Percentiles rank a stretch among this genome's conserved stretches.
phyloP scores from a whole-genome alignment of 208 protist genomes.

The Trypanosomatidae sp. region DNA sequence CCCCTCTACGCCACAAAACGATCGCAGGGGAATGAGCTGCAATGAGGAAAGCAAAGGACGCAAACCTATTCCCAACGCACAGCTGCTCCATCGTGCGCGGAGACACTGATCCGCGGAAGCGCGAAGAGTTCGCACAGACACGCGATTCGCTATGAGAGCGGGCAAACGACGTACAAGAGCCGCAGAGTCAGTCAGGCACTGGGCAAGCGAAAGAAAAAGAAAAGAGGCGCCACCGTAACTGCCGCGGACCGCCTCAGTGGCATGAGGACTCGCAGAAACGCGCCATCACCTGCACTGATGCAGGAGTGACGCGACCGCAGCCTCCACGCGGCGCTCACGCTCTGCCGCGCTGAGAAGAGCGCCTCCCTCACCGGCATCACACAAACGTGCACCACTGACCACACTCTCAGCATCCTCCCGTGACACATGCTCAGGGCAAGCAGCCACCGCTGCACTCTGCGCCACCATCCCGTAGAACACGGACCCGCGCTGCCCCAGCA shows the following conservation, averaged over 20 bases:
- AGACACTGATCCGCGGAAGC: too few species aligned
- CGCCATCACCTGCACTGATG: slow-evolving; percentile 13
- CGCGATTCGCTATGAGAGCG: background rate
- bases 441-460: slow-evolving; percentile 17
- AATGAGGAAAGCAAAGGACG: background rate
- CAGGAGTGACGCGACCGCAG: slow-evolving; percentile 17
- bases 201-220: background rate
- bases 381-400: background rate
- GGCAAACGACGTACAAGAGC: background rate
- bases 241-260: background rate
- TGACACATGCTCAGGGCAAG: background rate
- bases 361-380: background rate
- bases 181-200: background rate
- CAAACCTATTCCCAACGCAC: too few species aligned
- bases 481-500: slow-evolving; percentile 23
- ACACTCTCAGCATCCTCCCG: background rate
- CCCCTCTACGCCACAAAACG: background rate
- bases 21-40: background rate
- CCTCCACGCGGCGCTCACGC: slow-evolving; percentile 11
- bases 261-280: background rate
- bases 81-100: too few species aligned
- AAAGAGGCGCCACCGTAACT: background rate
- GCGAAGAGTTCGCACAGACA: too few species aligned
- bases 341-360: slow-evolving; percentile 4
- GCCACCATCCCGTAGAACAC: slow-evolving; percentile 47